phyloP scores from a whole-genome alignment of 2,329 filamentous ascomycete species.

The Fusarium compactum region DNA sequence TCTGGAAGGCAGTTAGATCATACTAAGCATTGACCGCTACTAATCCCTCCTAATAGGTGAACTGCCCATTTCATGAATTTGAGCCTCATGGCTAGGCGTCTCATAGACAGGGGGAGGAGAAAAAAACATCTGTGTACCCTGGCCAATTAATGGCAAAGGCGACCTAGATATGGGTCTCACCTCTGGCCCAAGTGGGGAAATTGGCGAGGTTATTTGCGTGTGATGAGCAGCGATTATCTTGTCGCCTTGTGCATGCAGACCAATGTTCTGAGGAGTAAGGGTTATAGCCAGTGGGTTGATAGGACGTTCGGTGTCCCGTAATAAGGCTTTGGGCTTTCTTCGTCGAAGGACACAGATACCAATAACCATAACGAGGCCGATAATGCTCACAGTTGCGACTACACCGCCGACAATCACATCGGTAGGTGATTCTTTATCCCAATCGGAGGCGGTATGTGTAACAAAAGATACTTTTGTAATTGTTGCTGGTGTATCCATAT shows the following conservation, averaged over 20 bases:
- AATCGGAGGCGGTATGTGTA: rapidly evolving
- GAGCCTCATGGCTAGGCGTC: not conserved
- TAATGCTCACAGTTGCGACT: not conserved
- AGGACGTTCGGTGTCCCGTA: no score
- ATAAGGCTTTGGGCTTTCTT: no score
- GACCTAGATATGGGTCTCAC: not conserved
- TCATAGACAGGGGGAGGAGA: not conserved
- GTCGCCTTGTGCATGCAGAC: not conserved
- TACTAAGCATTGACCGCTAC: not conserved
- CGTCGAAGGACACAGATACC: no score
- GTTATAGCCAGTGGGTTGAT: no score
- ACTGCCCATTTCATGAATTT: not conserved
- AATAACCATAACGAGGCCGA: no score
- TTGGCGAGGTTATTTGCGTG: not conserved
- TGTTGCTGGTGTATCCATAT: not conserved
- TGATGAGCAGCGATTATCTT: not conserved
- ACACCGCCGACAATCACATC: not conserved
- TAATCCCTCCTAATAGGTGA: not conserved
- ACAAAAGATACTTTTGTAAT: not conserved
- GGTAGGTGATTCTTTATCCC: not conserved
- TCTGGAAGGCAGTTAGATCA: not conserved
- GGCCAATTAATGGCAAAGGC: not conserved
- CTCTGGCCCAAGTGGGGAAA: not conserved
- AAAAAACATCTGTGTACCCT: rapidly evolving
- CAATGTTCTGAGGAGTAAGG: no score